These are phyloP conservation scores for Cadophora sp. DNA, from an alignment of 2,329 filamentous ascomycete species.

Conservation along the genomic window DNA sequence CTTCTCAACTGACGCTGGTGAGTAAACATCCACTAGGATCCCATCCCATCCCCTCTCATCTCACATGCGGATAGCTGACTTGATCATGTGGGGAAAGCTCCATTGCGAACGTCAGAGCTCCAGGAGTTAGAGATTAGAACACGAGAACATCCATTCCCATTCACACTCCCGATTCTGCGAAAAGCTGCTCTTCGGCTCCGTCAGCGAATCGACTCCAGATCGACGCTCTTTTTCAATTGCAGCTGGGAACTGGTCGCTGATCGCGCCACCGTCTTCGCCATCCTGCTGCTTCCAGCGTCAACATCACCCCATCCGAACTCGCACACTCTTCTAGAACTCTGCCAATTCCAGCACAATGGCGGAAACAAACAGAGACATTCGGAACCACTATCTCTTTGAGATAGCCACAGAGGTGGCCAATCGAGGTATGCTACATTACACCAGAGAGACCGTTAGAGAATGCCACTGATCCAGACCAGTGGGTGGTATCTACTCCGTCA, in stretches of 20 bases:
- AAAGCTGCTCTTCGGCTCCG: not conserved
- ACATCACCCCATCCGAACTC: constrained; percentile 15
- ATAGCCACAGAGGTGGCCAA: constrained; percentile 97
- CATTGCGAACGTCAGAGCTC: constrained; percentile 25
- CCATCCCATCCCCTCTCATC: not conserved
- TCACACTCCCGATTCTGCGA: not conserved
- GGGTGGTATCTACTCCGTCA: constrained; percentile 97
- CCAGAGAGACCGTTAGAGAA: constrained; percentile 23
- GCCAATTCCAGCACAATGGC: constrained; percentile 28
- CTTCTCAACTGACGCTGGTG: constrained; percentile 15
- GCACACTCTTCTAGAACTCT: constrained; percentile 1
- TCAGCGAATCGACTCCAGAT: not conserved
- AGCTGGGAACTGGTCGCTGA: constrained; percentile 1
- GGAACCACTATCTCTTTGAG: constrained; percentile 96
- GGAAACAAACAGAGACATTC: constrained; percentile 67
- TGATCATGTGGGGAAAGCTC: constrained; percentile 30
- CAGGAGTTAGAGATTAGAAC: not conserved
- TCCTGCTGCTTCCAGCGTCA: not conserved
- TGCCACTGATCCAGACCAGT: constrained; percentile 59
- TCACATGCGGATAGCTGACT: constrained; percentile 18
- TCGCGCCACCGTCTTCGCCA: constrained; percentile 14
- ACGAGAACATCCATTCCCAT: not conserved
- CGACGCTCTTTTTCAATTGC: not conserved
- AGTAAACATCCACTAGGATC: constrained; percentile 11
- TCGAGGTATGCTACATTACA: constrained; percentile 68